Conservation (phyloP, 2,329 filamentous ascomycete species). For the Ophiocordyceps polyrhachis-furcata region DNA sequence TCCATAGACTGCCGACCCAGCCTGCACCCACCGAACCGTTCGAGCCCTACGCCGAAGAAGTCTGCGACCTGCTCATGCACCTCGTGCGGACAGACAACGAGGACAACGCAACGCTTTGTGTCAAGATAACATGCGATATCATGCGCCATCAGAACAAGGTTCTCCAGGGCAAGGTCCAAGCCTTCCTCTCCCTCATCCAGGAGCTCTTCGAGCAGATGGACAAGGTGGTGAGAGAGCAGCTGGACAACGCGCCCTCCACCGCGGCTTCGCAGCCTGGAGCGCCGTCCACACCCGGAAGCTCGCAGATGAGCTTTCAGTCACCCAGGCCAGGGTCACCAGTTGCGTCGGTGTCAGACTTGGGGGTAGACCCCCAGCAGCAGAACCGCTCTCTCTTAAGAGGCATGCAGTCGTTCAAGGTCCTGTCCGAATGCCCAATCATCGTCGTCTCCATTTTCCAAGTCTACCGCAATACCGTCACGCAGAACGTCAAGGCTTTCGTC, state of each 20-base stretch:
- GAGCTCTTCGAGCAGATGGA: constrained; percentile 95
- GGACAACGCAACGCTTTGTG: constrained; percentile 93
- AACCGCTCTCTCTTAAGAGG: constrained; percentile 69
- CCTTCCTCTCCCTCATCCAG: constrained; percentile 79
- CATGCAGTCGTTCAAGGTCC: constrained; percentile 97
- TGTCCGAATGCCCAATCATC: constrained; percentile 95
- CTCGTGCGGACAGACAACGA: constrained; percentile 88
- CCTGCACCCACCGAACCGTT: constrained; percentile 58
- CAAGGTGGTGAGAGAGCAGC: constrained; percentile 81
- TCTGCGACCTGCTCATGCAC: constrained; percentile 78
- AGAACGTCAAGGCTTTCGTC: constrained; percentile 82
- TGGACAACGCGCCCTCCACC: constrained; percentile 54
- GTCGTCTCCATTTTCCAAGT: constrained; percentile 97
- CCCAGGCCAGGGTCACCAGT: constrained; percentile 81
- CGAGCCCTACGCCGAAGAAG: constrained; percentile 73
- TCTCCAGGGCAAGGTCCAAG: constrained; percentile 61
- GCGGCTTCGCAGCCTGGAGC: constrained; percentile 32
- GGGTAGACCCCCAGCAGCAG: constrained; percentile 62
- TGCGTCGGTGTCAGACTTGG: constrained; percentile 63
- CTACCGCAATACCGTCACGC: constrained; percentile 58
- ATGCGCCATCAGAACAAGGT: constrained; percentile 82
- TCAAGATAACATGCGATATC: constrained; percentile 96
- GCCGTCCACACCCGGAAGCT: constrained; percentile 48
- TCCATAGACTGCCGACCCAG: constrained; percentile 64
- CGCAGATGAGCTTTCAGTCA: constrained; percentile 61